Conservation (phyloP, 345 rosid species). For the Ceriops tagal region DNA sequence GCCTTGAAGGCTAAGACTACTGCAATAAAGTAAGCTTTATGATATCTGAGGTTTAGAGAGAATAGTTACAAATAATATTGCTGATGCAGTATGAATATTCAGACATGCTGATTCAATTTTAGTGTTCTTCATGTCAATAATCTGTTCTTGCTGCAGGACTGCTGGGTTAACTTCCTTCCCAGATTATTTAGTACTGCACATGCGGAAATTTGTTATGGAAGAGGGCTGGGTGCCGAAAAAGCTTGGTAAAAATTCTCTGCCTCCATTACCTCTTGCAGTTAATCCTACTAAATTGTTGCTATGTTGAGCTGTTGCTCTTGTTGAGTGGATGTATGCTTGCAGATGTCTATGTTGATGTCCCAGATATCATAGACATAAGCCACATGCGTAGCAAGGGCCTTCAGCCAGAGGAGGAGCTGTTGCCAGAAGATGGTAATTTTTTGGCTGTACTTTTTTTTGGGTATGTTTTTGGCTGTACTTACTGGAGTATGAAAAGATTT, state of each 20-base stretch:
- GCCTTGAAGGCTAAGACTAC: slow-evolving; percentile 87
- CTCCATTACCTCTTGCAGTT: slow-evolving; percentile 13
- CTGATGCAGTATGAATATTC: not conserved
- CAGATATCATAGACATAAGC: slow-evolving; percentile 84
- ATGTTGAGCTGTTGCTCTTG: not conserved
- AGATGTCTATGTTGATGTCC: slow-evolving; percentile 97
- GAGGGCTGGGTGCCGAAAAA: slow-evolving; percentile 99
- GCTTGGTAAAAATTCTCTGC: slow-evolving; percentile 55
- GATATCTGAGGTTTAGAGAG: slow-evolving; percentile 2
- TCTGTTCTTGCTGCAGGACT: slow-evolving; percentile 50
- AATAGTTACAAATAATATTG: not conserved
- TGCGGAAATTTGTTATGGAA: slow-evolving; percentile 94
- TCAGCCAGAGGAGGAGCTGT: slow-evolving; percentile 88
- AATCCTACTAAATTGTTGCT: slow-evolving; percentile 5
- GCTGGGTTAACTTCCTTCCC: slow-evolving; percentile 93
- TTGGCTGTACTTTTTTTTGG: not conserved
- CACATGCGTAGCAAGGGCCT: slow-evolving; percentile 95
- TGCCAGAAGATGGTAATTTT: slow-evolving; percentile 67
- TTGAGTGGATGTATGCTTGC: slow-evolving; percentile 15
- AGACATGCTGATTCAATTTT: not conserved
- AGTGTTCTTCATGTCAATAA: not conserved
- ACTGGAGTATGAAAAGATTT: not conserved
- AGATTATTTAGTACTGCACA: slow-evolving; percentile 93
- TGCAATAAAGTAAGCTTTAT: slow-evolving; percentile 68
- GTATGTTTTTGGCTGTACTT: not conserved